A percentile compares a stretch with the other conserved stretches of the same genome.
Evolutionary conservation across 164 flowering plant genomes (phyloP).

Genomic region (Piper betle): DNA sequence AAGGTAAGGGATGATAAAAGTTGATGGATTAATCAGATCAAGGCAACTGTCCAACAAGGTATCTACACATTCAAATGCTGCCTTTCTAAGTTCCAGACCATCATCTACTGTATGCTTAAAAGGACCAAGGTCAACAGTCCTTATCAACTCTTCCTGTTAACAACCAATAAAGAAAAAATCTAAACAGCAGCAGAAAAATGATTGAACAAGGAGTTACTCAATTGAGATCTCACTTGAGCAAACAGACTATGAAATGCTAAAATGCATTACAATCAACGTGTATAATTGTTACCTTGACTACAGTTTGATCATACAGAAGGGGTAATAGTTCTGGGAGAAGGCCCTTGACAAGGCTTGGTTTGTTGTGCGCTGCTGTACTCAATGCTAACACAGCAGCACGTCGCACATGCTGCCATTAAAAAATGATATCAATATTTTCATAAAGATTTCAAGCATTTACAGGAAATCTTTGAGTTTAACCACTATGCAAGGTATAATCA

Average conservation of each 20-base stretch:
- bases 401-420: conserved; percentile 79
- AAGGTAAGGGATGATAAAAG: conserved; percentile 94
- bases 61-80: conserved; percentile 99
- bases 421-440: neutral
- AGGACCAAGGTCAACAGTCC: conserved; percentile 99
- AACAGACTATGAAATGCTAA: neutral
- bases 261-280: neutral
- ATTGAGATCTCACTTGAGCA: neutral
- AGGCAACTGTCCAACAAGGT: conserved; percentile 92
- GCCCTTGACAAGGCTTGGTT: conserved; percentile 89
- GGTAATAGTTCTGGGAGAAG: conserved; percentile 87
- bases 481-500: neutral
- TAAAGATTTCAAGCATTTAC: neutral
- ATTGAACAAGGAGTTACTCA: neutral
- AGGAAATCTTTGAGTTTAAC: neutral
- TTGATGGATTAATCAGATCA: conserved; percentile 95
- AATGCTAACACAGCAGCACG: conserved; percentile 97
- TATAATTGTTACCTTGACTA: conserved; percentile 63
- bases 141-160: conserved; percentile 80
- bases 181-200: neutral
- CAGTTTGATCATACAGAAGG: conserved; percentile 90
- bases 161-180: neutral
- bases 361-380: conserved; percentile 97
- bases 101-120: conserved; percentile 98
- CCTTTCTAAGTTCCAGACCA: conserved; percentile 96